A percentile compares a stretch with the other conserved stretches of the same genome.
Conservation (phyloP, 2,329 filamentous ascomycete genomes). For the Samsoniella hepiali region DNA sequence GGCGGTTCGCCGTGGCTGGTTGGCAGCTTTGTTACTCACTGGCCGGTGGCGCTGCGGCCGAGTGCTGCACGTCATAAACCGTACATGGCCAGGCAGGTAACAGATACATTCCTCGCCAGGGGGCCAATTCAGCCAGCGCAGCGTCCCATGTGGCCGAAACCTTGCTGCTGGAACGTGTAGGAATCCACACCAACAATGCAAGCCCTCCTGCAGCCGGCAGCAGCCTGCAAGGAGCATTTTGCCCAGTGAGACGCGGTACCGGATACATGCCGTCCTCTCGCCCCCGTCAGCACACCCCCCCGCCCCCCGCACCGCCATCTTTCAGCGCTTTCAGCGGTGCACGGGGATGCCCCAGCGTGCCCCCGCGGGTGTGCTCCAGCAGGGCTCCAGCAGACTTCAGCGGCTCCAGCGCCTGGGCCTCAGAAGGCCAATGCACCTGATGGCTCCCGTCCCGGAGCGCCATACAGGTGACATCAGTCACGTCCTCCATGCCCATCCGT, state of each 20-base stretch:
- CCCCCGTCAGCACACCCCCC: background rate
- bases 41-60: slow-evolving; percentile 6
- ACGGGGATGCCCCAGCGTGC: slow-evolving; percentile 10
- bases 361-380: background rate
- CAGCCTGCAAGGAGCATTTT: background rate
- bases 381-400: background rate
- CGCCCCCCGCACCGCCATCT: background rate
- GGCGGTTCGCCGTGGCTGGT: background rate
- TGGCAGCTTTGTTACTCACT: background rate
- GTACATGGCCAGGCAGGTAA: background rate
- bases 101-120: background rate
- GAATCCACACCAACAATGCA: background rate
- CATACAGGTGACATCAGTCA: slow-evolving; percentile 19
- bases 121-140: background rate
- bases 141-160: slow-evolving; percentile 1
- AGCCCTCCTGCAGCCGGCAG: background rate
- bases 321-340: slow-evolving; percentile 2
- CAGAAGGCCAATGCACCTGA: slow-evolving; percentile 5
- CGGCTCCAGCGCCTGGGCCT: background rate
- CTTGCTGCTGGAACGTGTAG: background rate
- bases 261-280: background rate
- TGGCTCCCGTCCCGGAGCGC: background rate
- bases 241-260: background rate
- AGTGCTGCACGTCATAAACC: slow-evolving; percentile 5
- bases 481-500: slow-evolving; percentile 5